These are phyloP conservation scores for Bretziella fagacearum DNA, from an alignment of 2,329 filamentous ascomycete species.

Conservation along the genomic window DNA sequence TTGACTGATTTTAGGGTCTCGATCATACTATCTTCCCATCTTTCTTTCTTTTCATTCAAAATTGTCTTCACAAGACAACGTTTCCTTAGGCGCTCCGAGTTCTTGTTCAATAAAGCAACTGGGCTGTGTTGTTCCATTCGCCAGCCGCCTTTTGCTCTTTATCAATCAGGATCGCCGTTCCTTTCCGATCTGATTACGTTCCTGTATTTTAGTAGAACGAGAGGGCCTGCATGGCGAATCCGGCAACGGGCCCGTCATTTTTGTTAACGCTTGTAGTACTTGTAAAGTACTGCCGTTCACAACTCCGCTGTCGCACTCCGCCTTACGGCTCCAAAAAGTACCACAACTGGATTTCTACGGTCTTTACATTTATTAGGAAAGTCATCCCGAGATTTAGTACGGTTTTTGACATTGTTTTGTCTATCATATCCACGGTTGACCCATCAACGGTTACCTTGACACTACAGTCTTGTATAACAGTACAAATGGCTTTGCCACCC, in stretches of 20 bases:
- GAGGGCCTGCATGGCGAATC: constrained; percentile 4
- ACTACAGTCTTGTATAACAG: constrained; percentile 5
- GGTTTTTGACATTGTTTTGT: neutral
- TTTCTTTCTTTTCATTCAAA: neutral
- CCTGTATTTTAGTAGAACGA: neutral
- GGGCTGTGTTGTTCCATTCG: neutral
- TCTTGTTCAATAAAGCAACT: neutral
- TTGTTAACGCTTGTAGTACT: constrained; percentile 5
- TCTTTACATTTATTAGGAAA: too few species aligned
- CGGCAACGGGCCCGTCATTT: neutral
- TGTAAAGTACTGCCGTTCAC: constrained; percentile 4
- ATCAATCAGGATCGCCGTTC: constrained; percentile 12
- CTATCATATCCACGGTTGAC: neutral
- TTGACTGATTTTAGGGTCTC: constrained; percentile 12
- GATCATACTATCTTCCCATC: neutral
- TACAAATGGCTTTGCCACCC: constrained; percentile 6
- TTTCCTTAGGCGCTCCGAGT: neutral
- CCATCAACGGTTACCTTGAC: constrained; percentile 4
- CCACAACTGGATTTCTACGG: too few species aligned
- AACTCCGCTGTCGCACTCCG: neutral
- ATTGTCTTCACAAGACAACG: neutral
- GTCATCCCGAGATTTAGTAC: neutral
- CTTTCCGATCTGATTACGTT: constrained; percentile 12
- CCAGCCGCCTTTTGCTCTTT: constrained; percentile 2
- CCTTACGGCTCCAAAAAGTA: too few species aligned